Evolutionary conservation across 164 flowering plant genomes (phyloP), one percentile per base, ranked within the genome.

Genomic region (Aristolochia californica): DNA sequence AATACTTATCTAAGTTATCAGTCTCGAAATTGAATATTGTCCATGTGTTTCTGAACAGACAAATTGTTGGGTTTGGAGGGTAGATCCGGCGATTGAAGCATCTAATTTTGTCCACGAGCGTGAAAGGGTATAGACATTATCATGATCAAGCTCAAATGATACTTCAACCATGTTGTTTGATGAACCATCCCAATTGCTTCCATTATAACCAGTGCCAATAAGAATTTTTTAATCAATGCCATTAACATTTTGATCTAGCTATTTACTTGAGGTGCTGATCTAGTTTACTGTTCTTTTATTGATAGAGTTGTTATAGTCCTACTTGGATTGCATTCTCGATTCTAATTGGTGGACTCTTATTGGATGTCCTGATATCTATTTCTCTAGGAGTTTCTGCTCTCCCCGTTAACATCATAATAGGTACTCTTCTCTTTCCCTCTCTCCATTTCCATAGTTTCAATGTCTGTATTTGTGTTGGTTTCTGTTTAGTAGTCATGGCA

Each of bases 371-470:
- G 61, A 82, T 87, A 74, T 84, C 91, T 12, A 68, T 87, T 54
- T 78, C 91, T 15, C 84, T 87, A 48, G 95, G 95, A 53, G 87
- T 87, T 55, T 81, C 91, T 50, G 90, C 91, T 4, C 69, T 87
- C 53, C 95, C 95, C 43, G 83, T 87, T 56, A 87, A 87, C 70
- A 78, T 84, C 38, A 84, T 87, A 43, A 87, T 87, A 30, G 91
- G 95, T 84, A 75, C 51, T 8, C 20, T 58, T 12, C 20, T 62
- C 30, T 13, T n/a, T n/a, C 45, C 52, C 16, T 13, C 25, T 48
- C 48, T 15, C 24, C 34, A 14, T 48, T 15, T 22, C 18, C 24
- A 20, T n/a, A n/a, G 50, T 58, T 16, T 38, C 24, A 5, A 40
- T 15, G 4, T 5, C 4, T 10, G n/a, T 14, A 13, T 12, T 16